Evolutionary conservation across 1,284 basidiomycete genomes (phyloP).

Genomic region (Trichosporon sp.): DNA sequence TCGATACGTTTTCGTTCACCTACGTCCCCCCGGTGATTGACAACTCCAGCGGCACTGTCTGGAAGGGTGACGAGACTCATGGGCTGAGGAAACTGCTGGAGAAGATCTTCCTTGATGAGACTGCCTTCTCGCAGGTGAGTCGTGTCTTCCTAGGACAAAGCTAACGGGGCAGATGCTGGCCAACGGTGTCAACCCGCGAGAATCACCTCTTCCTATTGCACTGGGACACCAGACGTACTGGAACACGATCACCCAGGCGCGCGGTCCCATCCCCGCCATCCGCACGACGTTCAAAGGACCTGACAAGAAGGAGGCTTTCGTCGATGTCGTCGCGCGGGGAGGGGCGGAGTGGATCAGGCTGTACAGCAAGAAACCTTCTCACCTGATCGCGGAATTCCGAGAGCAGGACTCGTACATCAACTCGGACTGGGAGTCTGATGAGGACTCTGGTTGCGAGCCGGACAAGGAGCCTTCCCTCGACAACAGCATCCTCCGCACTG

Average conservation of each 20-base stretch:
- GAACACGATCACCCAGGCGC: slow-evolving; percentile 64
- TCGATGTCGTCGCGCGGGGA: slow-evolving; percentile 71
- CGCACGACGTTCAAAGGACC: slow-evolving; percentile 20
- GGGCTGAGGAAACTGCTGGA: slow-evolving; percentile 30
- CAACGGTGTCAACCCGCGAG: slow-evolving; percentile 13
- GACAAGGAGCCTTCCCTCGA: slow-evolving; percentile 52
- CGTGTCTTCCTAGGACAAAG: neutral
- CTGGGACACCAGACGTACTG: slow-evolving; percentile 55
- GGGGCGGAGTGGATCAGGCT: slow-evolving; percentile 73
- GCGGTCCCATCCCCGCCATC: slow-evolving; percentile 58
- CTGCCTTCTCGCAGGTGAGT: neutral
- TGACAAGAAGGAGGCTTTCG: slow-evolving; percentile 49
- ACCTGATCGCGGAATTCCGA: slow-evolving; percentile 68
- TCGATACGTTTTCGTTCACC: neutral
- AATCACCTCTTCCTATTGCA: slow-evolving; percentile 34
- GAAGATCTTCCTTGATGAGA: slow-evolving; percentile 4
- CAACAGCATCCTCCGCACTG: slow-evolving; percentile 27
- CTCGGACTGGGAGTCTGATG: slow-evolving; percentile 31
- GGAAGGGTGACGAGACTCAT: slow-evolving; percentile 29
- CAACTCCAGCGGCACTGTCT: slow-evolving; percentile 11
- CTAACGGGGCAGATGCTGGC: neutral
- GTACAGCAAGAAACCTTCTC: slow-evolving; percentile 72
- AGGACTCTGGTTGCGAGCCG: neutral
- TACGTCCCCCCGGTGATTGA: slow-evolving; percentile 18
- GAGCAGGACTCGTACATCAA: slow-evolving; percentile 74